Conservation (phyloP, 768 basidiomycete genomes). For the Trametes maxima region DNA sequence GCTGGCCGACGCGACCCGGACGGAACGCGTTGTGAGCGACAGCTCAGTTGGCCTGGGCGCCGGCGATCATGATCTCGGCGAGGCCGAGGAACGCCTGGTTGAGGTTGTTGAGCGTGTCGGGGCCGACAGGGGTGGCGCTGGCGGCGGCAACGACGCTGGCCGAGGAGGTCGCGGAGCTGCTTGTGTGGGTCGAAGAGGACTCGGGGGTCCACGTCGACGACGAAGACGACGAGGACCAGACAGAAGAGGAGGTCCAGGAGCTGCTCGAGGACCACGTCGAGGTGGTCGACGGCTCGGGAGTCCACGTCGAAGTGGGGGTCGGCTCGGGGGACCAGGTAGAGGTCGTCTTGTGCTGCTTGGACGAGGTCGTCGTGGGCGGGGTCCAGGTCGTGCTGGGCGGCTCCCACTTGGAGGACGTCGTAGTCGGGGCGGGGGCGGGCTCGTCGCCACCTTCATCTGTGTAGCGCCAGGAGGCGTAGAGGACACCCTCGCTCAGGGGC, state of each 20-base stretch:
- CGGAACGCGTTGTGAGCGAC: not conserved
- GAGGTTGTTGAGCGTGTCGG: slow-evolving; percentile 38
- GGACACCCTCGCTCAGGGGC: slow-evolving; percentile 47
- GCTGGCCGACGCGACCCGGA: not conserved
- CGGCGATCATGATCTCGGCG: slow-evolving; percentile 28
- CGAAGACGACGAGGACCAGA: slow-evolving; percentile 20
- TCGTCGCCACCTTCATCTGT: slow-evolving; percentile 41
- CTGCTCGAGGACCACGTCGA: slow-evolving; percentile 5
- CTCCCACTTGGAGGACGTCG: slow-evolving; percentile 18
- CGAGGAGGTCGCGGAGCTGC: slow-evolving; percentile 16
- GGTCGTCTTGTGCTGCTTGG: slow-evolving; percentile 21
- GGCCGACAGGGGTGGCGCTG: slow-evolving; percentile 35
- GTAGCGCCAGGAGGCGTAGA: slow-evolving; percentile 66
- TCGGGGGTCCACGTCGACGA: slow-evolving; percentile 23
- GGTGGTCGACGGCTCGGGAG: slow-evolving; percentile 6
- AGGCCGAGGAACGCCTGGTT: slow-evolving; percentile 35
- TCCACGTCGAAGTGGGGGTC: slow-evolving; percentile 1
- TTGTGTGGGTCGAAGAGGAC: slow-evolving; percentile 19
- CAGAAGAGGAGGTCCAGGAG: slow-evolving; percentile 23
- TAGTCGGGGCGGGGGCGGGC: not conserved
- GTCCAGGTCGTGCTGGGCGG: slow-evolving; percentile 28
- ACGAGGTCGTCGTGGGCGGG: not conserved
- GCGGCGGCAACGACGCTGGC: slow-evolving; percentile 24
- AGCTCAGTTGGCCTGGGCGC: slow-evolving; percentile 16
- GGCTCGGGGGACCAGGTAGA: slow-evolving; percentile 16